Conservation (phyloP, 306 rosid genomes). For the Gillenia trifoliata region DNA sequence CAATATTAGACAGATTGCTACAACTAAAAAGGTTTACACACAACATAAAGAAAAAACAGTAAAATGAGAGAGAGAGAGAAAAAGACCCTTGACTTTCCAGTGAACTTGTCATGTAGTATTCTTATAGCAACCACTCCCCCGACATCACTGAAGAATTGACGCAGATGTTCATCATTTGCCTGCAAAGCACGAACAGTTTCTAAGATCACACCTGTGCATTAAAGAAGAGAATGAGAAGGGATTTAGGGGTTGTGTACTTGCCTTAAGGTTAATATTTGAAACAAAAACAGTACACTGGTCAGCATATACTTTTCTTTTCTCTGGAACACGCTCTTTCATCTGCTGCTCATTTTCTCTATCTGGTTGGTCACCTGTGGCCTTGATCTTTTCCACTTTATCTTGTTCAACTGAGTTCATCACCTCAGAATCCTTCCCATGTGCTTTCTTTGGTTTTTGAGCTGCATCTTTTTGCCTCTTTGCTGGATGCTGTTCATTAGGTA, state of each 20-base stretch:
- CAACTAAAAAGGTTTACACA: background rate
- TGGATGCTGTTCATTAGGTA: conserved; percentile 39
- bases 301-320: conserved; percentile 46
- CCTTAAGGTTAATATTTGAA: conserved; percentile 64
- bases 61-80: conserved; percentile 16
- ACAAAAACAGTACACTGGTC: conserved; percentile 88
- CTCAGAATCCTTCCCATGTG: conserved; percentile 38
- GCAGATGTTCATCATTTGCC: conserved; percentile 67
- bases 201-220: background rate
- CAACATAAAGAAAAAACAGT: background rate
- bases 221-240: background rate
- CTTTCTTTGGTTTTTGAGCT: conserved; percentile 39
- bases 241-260: conserved; percentile 16
- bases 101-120: conserved; percentile 71
- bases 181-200: conserved; percentile 34
- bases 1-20: background rate
- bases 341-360: conserved; percentile 37
- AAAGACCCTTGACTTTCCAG: conserved; percentile 83
- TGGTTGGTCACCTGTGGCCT: conserved; percentile 28
- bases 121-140: conserved; percentile 85
- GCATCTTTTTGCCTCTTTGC: conserved; percentile 61
- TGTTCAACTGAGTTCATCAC: conserved; percentile 28
- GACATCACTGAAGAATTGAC: conserved; percentile 67
- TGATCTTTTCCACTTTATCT: conserved; percentile 30
- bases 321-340: conserved; percentile 32